Evolutionary conservation across 495 filamentous ascomycete species (phyloP).

Genomic region (Penicillium lagena): DNA sequence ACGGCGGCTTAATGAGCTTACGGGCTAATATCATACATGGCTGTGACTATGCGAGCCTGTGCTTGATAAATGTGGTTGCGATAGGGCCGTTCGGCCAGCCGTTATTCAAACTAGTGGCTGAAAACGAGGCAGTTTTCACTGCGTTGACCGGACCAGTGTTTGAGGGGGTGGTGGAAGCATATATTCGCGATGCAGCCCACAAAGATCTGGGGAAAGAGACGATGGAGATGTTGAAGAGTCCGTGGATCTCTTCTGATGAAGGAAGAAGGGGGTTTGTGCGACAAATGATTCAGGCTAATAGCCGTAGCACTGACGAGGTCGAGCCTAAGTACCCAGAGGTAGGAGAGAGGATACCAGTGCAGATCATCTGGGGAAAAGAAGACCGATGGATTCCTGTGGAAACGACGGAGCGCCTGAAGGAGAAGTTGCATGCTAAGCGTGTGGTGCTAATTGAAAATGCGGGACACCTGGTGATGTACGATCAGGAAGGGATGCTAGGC

Average conservation of each 20-base stretch:
- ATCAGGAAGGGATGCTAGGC: slow-evolving; percentile 21
- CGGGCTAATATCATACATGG: slow-evolving; percentile 19
- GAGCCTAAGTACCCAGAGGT: slow-evolving; percentile 18
- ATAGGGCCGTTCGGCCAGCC: slow-evolving; percentile 24
- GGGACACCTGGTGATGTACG: slow-evolving; percentile 29
- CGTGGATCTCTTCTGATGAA: slow-evolving; percentile 17
- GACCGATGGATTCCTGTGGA: slow-evolving; percentile 27
- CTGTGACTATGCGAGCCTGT: slow-evolving; percentile 21
- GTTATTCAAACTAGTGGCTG: slow-evolving; percentile 23
- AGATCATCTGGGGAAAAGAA: slow-evolving; percentile 28
- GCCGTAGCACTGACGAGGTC: slow-evolving; percentile 17
- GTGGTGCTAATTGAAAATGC: slow-evolving; percentile 24
- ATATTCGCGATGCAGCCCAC: slow-evolving; percentile 23
- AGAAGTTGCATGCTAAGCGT: slow-evolving; percentile 9
- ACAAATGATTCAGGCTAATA: slow-evolving; percentile 23
- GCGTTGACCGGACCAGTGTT: slow-evolving; percentile 18
- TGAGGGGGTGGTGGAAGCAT: slow-evolving; percentile 21
- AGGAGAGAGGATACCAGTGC: slow-evolving; percentile 18
- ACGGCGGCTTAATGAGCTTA: slow-evolving; percentile 23
- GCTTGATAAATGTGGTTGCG: slow-evolving; percentile 28
- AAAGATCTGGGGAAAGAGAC: slow-evolving; percentile 9
- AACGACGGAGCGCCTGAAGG: slow-evolving; percentile 13
- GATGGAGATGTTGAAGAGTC: slow-evolving; percentile 16
- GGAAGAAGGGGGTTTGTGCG: slow-evolving; percentile 19
- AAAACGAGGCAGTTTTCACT: slow-evolving; percentile 20